Percentiles rank a stretch among this genome's conserved stretches.
Evolutionary conservation across 805 yeast species (phyloP).

Genomic region (Wickerhamomyces ciferrii): DNA sequence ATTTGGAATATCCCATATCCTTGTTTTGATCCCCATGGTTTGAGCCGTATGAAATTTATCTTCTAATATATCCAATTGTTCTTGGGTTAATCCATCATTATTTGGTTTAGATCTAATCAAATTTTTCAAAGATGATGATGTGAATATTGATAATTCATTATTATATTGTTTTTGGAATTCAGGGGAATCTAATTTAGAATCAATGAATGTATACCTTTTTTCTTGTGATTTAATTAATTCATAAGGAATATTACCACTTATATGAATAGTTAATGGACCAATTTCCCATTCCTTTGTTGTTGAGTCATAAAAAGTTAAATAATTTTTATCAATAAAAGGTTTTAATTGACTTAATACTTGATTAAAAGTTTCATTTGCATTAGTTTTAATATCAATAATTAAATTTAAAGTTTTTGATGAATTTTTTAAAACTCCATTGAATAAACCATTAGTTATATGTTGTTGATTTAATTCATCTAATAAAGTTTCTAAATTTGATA

Average conservation of each 20-base stretch:
- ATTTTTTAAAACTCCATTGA: slow-evolving; percentile 25
- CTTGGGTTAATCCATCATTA: slow-evolving; percentile 24
- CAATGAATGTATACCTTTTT: slow-evolving; percentile 21
- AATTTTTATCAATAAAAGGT: slow-evolving; percentile 42
- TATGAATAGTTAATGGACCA: slow-evolving; percentile 57
- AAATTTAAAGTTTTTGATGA: slow-evolving; percentile 50
- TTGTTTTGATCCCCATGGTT: slow-evolving; percentile 41
- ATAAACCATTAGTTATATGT: not conserved
- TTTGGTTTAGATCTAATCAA: slow-evolving; percentile 12
- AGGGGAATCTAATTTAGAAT: slow-evolving; percentile 37
- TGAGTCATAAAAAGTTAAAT: slow-evolving; percentile 44
- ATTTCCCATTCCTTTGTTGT: slow-evolving; percentile 25
- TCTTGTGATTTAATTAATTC: slow-evolving; percentile 22
- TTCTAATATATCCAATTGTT: slow-evolving; percentile 28
- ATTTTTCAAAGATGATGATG: slow-evolving; percentile 38
- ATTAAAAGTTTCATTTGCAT: slow-evolving; percentile 36
- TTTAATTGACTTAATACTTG: slow-evolving; percentile 38
- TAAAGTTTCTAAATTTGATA: slow-evolving; percentile 45
- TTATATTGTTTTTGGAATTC: slow-evolving; percentile 6
- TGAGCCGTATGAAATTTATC: slow-evolving; percentile 35
- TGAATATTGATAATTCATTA: slow-evolving; percentile 26
- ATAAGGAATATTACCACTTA: slow-evolving; percentile 62
- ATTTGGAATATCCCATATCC: slow-evolving; percentile 68
- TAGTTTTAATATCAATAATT: slow-evolving; percentile 63
- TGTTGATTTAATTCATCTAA: slow-evolving; percentile 35